phyloP scores from a whole-genome alignment of 768 basidiomycete species.

The Trametes cinnabarina region DNA sequence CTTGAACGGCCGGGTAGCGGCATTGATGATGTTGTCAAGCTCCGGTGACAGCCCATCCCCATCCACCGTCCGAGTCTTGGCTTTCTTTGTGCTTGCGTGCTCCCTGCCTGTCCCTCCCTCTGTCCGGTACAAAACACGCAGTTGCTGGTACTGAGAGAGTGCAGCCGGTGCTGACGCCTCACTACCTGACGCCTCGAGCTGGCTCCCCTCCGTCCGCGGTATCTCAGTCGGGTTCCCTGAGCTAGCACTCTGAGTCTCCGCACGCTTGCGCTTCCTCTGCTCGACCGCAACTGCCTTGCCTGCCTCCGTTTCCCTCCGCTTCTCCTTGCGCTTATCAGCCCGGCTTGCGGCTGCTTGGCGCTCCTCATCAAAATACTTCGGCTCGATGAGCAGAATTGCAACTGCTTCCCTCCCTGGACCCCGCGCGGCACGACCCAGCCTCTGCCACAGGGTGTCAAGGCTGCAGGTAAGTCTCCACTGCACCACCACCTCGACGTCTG shows the following conservation, averaged over 20 bases:
- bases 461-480: no score
- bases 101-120: conserved; percentile 17
- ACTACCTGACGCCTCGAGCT: no score
- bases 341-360: conserved; percentile 2
- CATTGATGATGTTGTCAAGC: conserved; percentile 32
- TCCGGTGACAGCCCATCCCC: conserved; percentile 20
- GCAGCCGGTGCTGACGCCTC: no score
- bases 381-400: no score
- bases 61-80: not conserved
- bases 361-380: no score
- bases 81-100: conserved; percentile 28
- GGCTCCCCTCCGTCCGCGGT: no score
- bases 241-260: not conserved
- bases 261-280: conserved; percentile 19
- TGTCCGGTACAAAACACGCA: not conserved
- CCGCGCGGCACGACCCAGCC: no score
- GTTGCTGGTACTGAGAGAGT: not conserved
- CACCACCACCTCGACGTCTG: no score
- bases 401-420: no score
- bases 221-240: no score
- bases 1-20: conserved; percentile 9
- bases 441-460: no score
- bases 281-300: conserved; percentile 22
- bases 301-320: conserved; percentile 28
- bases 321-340: conserved; percentile 20